Percentiles rank a stretch among this genome's conserved stretches.
Conservation (phyloP, 176 grass and related monocot species). For the Oryza australiensis region DNA sequence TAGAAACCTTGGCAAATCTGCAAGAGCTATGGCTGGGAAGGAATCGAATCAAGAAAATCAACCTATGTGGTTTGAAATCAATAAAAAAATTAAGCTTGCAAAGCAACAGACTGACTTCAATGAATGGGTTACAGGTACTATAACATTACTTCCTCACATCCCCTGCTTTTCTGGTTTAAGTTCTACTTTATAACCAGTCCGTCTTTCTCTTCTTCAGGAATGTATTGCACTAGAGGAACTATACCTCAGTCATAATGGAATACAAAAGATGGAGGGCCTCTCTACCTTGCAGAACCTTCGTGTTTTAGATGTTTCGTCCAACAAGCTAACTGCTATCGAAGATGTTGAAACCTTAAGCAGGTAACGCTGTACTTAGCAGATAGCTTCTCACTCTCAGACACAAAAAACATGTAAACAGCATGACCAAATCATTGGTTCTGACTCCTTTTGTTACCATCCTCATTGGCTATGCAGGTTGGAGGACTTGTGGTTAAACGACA, state of each 20-base stretch:
- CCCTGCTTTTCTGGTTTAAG: conserved; percentile 5
- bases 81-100: conserved; percentile 96
- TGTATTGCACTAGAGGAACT: conserved; percentile 83
- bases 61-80: conserved; percentile 82
- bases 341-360: conserved; percentile 76
- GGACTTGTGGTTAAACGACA: conserved; percentile 97
- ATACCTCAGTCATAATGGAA: conserved; percentile 96
- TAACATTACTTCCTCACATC: not conserved
- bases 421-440: not conserved
- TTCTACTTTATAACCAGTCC: conserved; percentile 2
- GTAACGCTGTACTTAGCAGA: conserved; percentile 38
- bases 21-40: conserved; percentile 89
- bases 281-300: conserved; percentile 82
- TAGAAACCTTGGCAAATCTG: conserved; percentile 75
- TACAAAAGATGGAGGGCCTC: conserved; percentile 91
- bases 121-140: conserved; percentile 82
- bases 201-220: conserved; percentile 50
- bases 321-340: conserved; percentile 69
- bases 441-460: conserved; percentile 15
- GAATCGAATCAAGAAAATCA: conserved; percentile 78
- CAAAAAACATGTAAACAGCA: not conserved
- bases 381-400: not conserved
- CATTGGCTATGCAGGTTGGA: conserved; percentile 61
- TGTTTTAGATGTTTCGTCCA: conserved; percentile 90
- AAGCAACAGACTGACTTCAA: conserved; percentile 85